Percentiles rank a stretch among this genome's conserved stretches.
These are phyloP conservation scores for Spongospora subterranea DNA, from an alignment of 208 protist species.

Conservation along the genomic window DNA sequence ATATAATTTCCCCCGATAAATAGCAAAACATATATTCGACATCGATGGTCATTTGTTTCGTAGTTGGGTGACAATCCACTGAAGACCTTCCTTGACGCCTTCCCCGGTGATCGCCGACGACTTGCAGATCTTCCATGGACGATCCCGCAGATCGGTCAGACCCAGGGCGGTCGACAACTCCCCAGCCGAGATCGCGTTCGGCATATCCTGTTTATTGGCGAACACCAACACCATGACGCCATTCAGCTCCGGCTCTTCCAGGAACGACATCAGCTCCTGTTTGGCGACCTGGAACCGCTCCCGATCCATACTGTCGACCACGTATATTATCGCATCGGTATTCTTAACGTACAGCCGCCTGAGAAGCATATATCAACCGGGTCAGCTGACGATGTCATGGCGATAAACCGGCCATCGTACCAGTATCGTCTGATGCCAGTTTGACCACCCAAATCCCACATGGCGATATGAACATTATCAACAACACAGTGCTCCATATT, in stretches of 20 bases:
- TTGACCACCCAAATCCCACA: constrained; percentile 52
- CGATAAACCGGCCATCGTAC: neutral
- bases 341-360: constrained; percentile 64
- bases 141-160: constrained; percentile 57
- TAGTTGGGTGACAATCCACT: constrained; percentile 61
- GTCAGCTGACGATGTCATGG: neutral
- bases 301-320: constrained; percentile 63
- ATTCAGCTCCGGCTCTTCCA: constrained; percentile 56
- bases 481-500: constrained; percentile 53
- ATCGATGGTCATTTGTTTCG: constrained; percentile 1
- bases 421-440: constrained; percentile 51
- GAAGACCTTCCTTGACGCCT: constrained; percentile 60
- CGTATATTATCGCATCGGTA: constrained; percentile 65
- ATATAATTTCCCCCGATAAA: no score
- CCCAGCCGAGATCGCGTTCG: constrained; percentile 41
- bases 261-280: constrained; percentile 51
- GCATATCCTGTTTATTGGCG: constrained; percentile 66
- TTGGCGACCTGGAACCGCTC: neutral
- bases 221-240: constrained; percentile 59
- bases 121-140: constrained; percentile 60
- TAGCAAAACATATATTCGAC: no score
- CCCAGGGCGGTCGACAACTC: constrained; percentile 51
- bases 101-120: constrained; percentile 63
- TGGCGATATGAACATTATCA: constrained; percentile 46
- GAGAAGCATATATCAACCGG: neutral